Base-by-base conservation (phyloP, 2,329 filamentous ascomycete genomes). In the Stagonosporopsis cucurbitacearum region DNA sequence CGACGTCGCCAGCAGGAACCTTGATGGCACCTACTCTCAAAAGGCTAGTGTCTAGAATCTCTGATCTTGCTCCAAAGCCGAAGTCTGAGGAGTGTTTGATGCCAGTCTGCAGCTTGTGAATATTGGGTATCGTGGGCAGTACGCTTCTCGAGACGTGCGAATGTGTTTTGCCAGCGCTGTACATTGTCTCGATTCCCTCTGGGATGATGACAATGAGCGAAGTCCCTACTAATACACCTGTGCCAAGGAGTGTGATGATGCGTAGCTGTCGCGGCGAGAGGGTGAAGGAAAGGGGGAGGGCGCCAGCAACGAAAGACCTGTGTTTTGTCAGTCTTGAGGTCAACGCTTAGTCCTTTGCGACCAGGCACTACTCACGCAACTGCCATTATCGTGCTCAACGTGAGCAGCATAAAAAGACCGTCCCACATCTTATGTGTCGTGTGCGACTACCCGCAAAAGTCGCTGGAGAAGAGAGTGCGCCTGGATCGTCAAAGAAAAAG, bases 121-220 rank as follows among this genome's bases (percentile, higher is more conserved):
- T 59, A 6, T 66, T 66, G 15, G 67, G 63, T 26, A 73, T 63
- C 35, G 64, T 64, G 19, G 67, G 58, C 32, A 69, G 63, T n/a
- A 67, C 49, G 36, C 65, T 61, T 7, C 60, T 59, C 4, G 64
- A 55, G 39, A 62, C 58, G 37, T 65, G 69, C 36, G 62, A 57
- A 47, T 66, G 69, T n/a, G 63, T 50, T 45, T 70, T 67, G 42
- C 58, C 60, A 33, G 85, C 82, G 64, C 79, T 87, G 65, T 95
- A 91, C 54, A 97, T 84, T 3, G 95, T 94, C 73, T 97, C 93
- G 57, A 98, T 88, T 33, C 95, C 95, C 76, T 99, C 95, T 0
- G 95, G 95, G 68, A 99, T 96, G 71, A 99, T 98, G 28, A 99
- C 92, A 62, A 98, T 94, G 62, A 99, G 84, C 1, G 94, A 94